These are phyloP conservation scores for Cocos nucifera DNA, from an alignment of 176 grass and related monocot genomes.

Conservation along the genomic window DNA sequence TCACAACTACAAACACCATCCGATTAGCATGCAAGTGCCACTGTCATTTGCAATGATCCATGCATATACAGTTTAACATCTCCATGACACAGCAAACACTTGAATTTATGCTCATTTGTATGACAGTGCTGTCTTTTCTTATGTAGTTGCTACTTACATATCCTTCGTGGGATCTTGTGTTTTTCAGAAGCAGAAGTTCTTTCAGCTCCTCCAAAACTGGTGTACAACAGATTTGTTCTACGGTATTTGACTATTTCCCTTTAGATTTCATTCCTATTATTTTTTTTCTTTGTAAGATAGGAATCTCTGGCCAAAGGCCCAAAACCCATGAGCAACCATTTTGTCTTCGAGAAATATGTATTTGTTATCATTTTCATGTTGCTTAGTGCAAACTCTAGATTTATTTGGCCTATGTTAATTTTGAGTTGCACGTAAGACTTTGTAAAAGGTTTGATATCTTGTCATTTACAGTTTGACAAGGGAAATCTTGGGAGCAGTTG, in stretches of 20 bases:
- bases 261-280: neutral
- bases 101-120: too few relatives aligned
- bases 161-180: neutral
- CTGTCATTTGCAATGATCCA: too few relatives aligned
- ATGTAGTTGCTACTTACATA: neutral
- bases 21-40: too few relatives aligned
- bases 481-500: conserved; percentile 70
- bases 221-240: conserved; percentile 84
- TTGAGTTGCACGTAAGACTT: too few relatives aligned
- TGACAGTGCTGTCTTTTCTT: too few relatives aligned
- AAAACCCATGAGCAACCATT: too few relatives aligned
- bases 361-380: neutral
- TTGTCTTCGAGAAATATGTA: neutral
- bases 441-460: conserved; percentile 7
- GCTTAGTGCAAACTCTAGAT: neutral
- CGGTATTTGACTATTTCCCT: conserved; percentile 37
- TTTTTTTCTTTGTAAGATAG: too few relatives aligned
- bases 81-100: too few relatives aligned
- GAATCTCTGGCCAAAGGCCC: too few relatives aligned
- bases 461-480: conserved; percentile 43
- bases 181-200: conserved; percentile 86
- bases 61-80: too few relatives aligned
- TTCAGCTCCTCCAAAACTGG: conserved; percentile 90
- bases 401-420: too few relatives aligned
- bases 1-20: too few relatives aligned